Conservation (phyloP, 2,329 filamentous ascomycete genomes). For the Verticillium nubilum region DNA sequence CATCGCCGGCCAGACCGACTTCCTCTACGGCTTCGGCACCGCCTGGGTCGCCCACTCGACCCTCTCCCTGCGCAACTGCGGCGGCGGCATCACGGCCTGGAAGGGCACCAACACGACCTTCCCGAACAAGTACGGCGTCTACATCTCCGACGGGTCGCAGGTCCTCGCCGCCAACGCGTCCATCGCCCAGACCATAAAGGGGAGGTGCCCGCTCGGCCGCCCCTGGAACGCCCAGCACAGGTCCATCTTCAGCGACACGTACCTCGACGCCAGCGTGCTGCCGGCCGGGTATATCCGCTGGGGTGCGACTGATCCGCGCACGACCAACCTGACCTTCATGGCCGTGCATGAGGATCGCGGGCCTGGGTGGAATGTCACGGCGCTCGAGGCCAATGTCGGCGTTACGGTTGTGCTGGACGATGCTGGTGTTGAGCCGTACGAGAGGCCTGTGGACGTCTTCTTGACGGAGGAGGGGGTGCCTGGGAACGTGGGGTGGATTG, state of each 20-base stretch:
- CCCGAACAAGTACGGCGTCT: conserved; percentile 61
- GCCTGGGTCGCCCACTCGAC: conserved; percentile 51
- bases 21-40: conserved; percentile 64
- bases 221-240: conserved; percentile 57
- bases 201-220: conserved; percentile 52
- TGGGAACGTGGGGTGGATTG: conserved; percentile 10
- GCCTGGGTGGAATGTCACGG: conserved; percentile 47
- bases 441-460: conserved; percentile 8
- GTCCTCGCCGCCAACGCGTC: conserved; percentile 49
- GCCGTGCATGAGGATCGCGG: conserved; percentile 48
- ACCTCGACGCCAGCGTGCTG: conserved; percentile 48
- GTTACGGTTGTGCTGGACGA: conserved; percentile 41
- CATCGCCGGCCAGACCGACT: conserved; percentile 62
- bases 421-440: conserved; percentile 20
- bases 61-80: conserved; percentile 53
- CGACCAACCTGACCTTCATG: conserved; percentile 46
- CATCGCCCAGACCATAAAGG: conserved; percentile 26
- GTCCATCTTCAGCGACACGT: conserved; percentile 49
- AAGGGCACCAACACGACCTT: conserved; percentile 62
- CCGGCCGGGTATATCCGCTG: conserved; percentile 51
- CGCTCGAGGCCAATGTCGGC: conserved; percentile 23
- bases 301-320: conserved; percentile 30
- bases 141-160: conserved; percentile 47
- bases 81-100: conserved; percentile 65
- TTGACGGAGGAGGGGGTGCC: conserved; percentile 3